Evolutionary conservation across 2,329 filamentous ascomycete genomes (phyloP), one percentile per base, ranked within the genome.

Genomic region (Claviceps quebecensis): DNA sequence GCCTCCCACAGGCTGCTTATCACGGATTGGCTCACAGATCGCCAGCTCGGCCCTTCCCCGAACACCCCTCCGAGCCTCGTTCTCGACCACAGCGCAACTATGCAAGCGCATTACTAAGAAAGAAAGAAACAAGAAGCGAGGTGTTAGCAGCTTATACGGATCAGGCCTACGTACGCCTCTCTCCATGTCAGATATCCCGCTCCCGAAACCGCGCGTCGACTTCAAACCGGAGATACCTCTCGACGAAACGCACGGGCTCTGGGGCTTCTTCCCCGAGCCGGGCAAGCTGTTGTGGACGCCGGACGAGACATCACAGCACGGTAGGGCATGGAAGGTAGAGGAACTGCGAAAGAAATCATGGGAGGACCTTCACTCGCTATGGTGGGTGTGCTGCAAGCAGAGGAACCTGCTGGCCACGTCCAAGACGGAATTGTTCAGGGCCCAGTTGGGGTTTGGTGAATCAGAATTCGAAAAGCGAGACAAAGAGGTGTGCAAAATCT

Each of bases 331-430:
- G 93, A 81, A 77, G 11, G 81, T 86, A 7, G 80, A 87, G 69
- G 93, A 98, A 72, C 74, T 98, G 61, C 79, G 90, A 56, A 75
- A 78, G 56, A 96, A 96, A 71, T 88, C 84, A 56, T 98, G 89
- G 87, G 87, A 95, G 55, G 90, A 97, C 66, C 71, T 98, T 60
- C 90, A 97, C 68, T 74, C 76, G 55, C 75, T 98, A 62, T 98
- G 91, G 89, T 98, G 90, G 88, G 79, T 89, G 51, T 97, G 93
- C 65, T 78, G 85, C 54, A 89, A 87, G 71, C 93, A 98, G 72
- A 76, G 86, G 61, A 98, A 98, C 69, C 80, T 87, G 58, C 80
- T 97, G 59, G 76, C 81, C n/a, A 97, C 94, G 34, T 82, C 84
- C 58, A 74, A 75, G 50, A 67, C 75, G 52, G 88, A 95, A 72